Evolutionary conservation across 225 moss, liverwort and hornwort species (phyloP).

Genomic region (Sphagnum tenellum): DNA sequence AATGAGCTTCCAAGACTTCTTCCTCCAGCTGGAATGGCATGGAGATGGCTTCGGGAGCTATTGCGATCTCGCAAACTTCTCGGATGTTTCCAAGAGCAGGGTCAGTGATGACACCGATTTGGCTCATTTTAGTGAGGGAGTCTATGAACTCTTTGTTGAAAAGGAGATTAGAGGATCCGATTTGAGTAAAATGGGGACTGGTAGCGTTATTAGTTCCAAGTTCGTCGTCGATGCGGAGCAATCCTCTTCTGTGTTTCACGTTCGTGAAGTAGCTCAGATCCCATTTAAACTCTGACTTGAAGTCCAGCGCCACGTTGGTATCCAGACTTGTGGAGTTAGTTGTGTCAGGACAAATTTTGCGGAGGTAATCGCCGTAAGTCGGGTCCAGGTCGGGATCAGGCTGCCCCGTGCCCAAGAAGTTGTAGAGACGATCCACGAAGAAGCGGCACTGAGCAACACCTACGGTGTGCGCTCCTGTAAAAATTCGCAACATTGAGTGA

Average conservation of each 20-base stretch:
- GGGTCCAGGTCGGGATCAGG: conserved; percentile 41
- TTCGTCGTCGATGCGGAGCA: conserved; percentile 52
- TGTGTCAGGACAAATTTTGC: conserved; percentile 25
- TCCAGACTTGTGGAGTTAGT: not conserved
- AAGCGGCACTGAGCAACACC: conserved; percentile 24
- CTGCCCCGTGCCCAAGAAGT: conserved; percentile 32
- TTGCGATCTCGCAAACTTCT: too few relatives aligned
- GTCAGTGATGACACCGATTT: too few relatives aligned
- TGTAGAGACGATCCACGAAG: conserved; percentile 44
- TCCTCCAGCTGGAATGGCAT: too few relatives aligned
- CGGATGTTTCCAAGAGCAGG: too few relatives aligned
- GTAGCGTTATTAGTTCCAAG: conserved; percentile 19
- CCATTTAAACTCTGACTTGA: conserved; percentile 17
- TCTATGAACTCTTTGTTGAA: conserved; percentile 25
- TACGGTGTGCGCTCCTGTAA: conserved; percentile 35
- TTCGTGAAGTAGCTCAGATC: conserved; percentile 41
- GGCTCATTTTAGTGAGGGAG: conserved; percentile 2
- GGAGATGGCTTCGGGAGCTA: too few relatives aligned
- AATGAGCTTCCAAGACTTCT: too few relatives aligned
- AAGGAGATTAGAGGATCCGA: conserved; percentile 13
- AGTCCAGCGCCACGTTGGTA: conserved; percentile 35
- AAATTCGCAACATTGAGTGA: too few relatives aligned
- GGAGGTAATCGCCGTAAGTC: conserved; percentile 19
- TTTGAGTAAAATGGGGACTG: conserved; percentile 10
- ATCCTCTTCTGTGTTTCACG: conserved; percentile 18